These are phyloP conservation scores for Tetrahymena elliotti DNA, from an alignment of 73 alveolate genomes.

Conservation along the genomic window DNA sequence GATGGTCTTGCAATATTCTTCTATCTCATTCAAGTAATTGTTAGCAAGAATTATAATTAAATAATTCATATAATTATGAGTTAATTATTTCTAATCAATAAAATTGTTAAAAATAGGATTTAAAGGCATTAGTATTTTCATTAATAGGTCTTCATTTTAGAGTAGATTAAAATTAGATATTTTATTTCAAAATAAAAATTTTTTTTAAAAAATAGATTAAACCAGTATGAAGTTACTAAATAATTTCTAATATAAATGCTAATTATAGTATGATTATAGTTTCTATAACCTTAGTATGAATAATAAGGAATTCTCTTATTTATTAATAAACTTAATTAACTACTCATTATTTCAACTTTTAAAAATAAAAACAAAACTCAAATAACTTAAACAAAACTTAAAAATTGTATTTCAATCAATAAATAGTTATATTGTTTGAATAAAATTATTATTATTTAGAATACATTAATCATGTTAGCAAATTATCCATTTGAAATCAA, in stretches of 20 bases:
- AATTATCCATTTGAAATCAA: too few relatives aligned
- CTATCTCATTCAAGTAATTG: constrained; percentile 42
- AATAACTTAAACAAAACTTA: too few relatives aligned
- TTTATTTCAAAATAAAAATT: background rate
- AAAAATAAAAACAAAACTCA: too few relatives aligned
- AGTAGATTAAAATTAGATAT: constrained; percentile 40
- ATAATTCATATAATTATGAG: background rate
- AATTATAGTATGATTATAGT: too few relatives aligned
- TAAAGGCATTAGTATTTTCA: constrained; percentile 76
- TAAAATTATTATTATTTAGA: too few relatives aligned
- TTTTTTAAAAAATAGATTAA: background rate
- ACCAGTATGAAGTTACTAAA: background rate
- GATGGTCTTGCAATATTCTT: constrained; percentile 79
- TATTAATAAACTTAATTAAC: too few relatives aligned
- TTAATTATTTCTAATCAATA: background rate
- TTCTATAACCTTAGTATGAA: too few relatives aligned
- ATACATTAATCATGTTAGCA: too few relatives aligned
- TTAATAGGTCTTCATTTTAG: constrained; percentile 87
- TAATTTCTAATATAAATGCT: background rate
- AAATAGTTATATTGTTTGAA: too few relatives aligned
- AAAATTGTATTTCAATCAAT: too few relatives aligned
- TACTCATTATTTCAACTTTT: too few relatives aligned
- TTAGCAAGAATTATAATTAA: background rate
- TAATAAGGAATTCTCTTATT: too few relatives aligned
- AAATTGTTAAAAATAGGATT: constrained; percentile 45